Evolutionary conservation across 352 stramenopile genomes (phyloP).

Genomic region (Phytopythium chamaehyphon): DNA sequence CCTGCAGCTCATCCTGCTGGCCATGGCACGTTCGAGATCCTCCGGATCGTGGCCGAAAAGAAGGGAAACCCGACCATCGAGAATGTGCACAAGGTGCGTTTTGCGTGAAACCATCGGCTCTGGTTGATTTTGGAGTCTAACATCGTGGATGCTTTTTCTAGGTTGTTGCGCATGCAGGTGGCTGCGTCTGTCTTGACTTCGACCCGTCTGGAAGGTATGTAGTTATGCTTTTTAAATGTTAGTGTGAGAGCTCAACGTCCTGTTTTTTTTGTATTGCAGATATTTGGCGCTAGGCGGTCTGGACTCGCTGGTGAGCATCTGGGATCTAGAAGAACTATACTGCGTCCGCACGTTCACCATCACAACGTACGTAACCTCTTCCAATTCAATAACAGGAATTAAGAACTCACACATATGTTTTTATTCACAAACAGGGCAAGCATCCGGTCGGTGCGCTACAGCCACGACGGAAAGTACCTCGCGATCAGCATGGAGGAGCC

Average conservation of each 20-base stretch:
- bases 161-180: constrained; percentile 74
- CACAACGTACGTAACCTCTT: constrained; percentile 51
- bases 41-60: constrained; percentile 70
- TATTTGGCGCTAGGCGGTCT: constrained; percentile 73
- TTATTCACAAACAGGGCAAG: constrained; percentile 39
- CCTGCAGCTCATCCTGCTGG: constrained; percentile 56
- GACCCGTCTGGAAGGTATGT: constrained; percentile 66
- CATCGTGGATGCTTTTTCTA: constrained; percentile 14
- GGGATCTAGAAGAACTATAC: constrained; percentile 84
- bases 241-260: no score
- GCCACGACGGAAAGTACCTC: constrained; percentile 65
- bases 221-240: background rate
- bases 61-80: constrained; percentile 79
- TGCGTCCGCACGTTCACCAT: constrained; percentile 80
- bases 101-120: background rate
- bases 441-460: constrained; percentile 79
- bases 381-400: background rate
- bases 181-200: constrained; percentile 78
- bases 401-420: background rate
- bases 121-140: background rate
- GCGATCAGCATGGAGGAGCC: constrained; percentile 78
- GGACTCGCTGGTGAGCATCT: constrained; percentile 81
- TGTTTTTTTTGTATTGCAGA: no score
- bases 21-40: constrained; percentile 82
- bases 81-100: constrained; percentile 71